Percentiles rank a stretch among this genome's conserved stretches.
These are phyloP conservation scores for Xylariales sp. DNA, from an alignment of 2,329 filamentous ascomycete species.

Conservation along the genomic window DNA sequence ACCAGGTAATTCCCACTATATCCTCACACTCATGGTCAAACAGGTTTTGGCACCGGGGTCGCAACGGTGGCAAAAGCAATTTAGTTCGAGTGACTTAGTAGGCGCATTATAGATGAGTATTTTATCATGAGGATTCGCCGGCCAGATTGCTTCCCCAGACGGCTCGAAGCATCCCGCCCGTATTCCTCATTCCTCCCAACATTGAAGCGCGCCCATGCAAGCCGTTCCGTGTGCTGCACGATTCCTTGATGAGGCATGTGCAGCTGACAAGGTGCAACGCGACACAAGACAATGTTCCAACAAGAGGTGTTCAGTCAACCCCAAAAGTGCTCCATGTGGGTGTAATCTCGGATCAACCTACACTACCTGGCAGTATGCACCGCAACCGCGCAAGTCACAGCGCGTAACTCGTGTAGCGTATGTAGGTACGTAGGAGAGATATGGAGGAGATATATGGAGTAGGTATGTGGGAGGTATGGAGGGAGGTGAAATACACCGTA, in stretches of 20 bases:
- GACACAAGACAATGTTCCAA: slow-evolving; percentile 5
- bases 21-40: slow-evolving; percentile 2
- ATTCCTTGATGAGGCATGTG: slow-evolving; percentile 32
- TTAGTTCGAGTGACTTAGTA: not conserved
- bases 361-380: not conserved
- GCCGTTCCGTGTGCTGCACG: slow-evolving; percentile 31
- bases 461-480: too few relatives aligned
- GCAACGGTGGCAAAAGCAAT: slow-evolving; percentile 13
- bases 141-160: slow-evolving; percentile 33
- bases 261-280: slow-evolving; percentile 29
- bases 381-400: slow-evolving; percentile 7
- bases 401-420: slow-evolving; percentile 8
- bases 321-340: slow-evolving; percentile 12
- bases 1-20: too few relatives aligned
- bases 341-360: slow-evolving; percentile 11
- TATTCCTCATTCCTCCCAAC: slow-evolving; percentile 1
- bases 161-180: slow-evolving; percentile 16
- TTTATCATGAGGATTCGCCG: slow-evolving; percentile 4
- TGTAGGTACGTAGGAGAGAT: not conserved
- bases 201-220: slow-evolving; percentile 32
- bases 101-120: too few relatives aligned
- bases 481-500: not conserved
- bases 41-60: slow-evolving; percentile 18
- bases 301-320: slow-evolving; percentile 10
- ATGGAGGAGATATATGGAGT: too few relatives aligned